A percentile compares a stretch with the other conserved stretches of the same genome.
These are phyloP conservation scores for Fusarium equiseti DNA, from an alignment of 2,329 filamentous ascomycete species.

Conservation along the genomic window DNA sequence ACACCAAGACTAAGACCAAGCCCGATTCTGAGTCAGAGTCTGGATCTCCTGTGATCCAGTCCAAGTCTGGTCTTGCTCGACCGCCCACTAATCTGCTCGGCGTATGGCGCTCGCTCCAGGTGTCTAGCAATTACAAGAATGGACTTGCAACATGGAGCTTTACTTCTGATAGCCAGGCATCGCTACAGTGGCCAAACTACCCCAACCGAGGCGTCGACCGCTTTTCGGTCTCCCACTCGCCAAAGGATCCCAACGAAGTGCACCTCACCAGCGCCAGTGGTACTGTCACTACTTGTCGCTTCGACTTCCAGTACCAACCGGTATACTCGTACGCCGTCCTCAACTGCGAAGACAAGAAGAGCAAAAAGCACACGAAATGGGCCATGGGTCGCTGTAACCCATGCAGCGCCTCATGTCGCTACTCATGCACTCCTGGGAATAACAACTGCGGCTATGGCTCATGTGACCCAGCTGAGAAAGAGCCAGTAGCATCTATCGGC, in stretches of 20 bases:
- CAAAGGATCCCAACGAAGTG: not conserved
- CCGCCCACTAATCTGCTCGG: not conserved
- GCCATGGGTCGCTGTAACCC: conserved; percentile 1
- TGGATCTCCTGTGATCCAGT: not conserved
- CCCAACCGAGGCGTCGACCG: not conserved
- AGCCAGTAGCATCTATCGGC: too few relatives aligned
- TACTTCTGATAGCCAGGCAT: conserved; percentile 1
- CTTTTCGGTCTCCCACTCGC: conserved; percentile 1
- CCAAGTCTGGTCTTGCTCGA: not conserved
- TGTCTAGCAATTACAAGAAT: not conserved
- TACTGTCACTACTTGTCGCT: not conserved
- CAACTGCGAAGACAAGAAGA: not conserved
- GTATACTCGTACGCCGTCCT: conserved; percentile 4
- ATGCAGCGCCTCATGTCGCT: not conserved
- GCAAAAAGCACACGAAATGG: not conserved
- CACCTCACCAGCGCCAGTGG: not conserved
- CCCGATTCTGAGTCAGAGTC: not conserved
- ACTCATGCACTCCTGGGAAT: conserved; percentile 1
- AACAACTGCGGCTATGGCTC: not conserved
- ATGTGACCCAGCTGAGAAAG: not conserved
- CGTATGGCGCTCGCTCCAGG: conserved; percentile 2
- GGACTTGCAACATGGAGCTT: conserved; percentile 8
- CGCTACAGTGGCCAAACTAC: not conserved
- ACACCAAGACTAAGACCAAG: not conserved
- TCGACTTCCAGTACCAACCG: not conserved